A percentile compares a stretch with the other conserved stretches of the same genome.
Evolutionary conservation across 140 eudicot genomes (phyloP).

Genomic region (Bidens hawaiensis): DNA sequence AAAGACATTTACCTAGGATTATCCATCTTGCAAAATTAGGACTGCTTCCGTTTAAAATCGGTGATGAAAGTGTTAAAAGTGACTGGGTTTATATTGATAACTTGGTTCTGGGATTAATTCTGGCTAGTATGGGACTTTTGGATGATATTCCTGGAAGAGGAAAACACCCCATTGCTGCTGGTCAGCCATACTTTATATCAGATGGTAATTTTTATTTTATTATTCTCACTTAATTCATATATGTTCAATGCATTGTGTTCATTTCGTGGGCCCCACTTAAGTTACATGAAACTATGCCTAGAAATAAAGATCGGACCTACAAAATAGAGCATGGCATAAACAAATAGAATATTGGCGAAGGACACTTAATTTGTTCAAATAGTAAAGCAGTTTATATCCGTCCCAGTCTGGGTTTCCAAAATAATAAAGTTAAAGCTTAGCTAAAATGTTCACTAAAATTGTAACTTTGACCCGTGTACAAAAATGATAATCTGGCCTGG

Average conservation of each 20-base stretch:
- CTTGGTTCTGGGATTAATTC: slow-evolving; percentile 68
- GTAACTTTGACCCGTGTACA: too few relatives aligned
- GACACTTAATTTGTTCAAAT: background rate
- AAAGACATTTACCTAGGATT: slow-evolving; percentile 83
- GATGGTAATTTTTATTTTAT: slow-evolving; percentile 57
- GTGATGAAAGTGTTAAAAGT: slow-evolving; percentile 53
- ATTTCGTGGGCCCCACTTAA: background rate
- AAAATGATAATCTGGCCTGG: too few relatives aligned
- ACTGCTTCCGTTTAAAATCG: slow-evolving; percentile 64
- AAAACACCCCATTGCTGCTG: slow-evolving; percentile 82
- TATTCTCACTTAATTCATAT: background rate
- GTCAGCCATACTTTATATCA: slow-evolving; percentile 90
- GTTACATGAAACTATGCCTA: background rate
- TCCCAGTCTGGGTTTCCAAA: too few relatives aligned
- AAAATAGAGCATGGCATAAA: slow-evolving; percentile 5
- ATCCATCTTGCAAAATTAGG: slow-evolving; percentile 78
- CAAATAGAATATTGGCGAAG: background rate
- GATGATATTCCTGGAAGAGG: slow-evolving; percentile 86
- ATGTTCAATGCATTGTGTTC: background rate
- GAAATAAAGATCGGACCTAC: background rate
- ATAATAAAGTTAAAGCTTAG: too few relatives aligned
- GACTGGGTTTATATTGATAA: slow-evolving; percentile 96
- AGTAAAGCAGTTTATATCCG: too few relatives aligned
- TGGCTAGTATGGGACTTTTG: slow-evolving; percentile 93
- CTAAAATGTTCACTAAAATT: too few relatives aligned